phyloP scores from a whole-genome alignment of 2,329 filamentous ascomycete genomes.

The Cordyceps militaris region DNA sequence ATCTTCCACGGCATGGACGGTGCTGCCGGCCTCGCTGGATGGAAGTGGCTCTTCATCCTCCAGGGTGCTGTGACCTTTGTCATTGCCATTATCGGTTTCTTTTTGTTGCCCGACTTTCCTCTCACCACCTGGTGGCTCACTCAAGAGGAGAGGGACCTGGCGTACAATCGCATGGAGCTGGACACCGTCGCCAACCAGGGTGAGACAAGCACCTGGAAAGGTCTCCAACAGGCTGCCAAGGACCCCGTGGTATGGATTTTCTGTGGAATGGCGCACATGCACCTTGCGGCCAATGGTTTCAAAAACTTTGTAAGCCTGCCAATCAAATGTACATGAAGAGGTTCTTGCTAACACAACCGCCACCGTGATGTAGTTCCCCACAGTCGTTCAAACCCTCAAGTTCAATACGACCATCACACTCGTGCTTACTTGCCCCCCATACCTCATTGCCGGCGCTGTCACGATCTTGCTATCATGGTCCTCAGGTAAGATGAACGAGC shows the following conservation, averaged over 20 bases:
- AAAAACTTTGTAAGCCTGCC: slow-evolving; percentile 29
- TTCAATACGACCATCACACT: slow-evolving; percentile 41
- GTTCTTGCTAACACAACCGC: background rate
- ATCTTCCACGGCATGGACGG: slow-evolving; percentile 41
- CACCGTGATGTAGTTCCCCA: slow-evolving; percentile 23
- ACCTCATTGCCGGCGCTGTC: slow-evolving; percentile 24
- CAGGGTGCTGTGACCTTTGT: slow-evolving; percentile 41
- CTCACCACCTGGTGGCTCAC: slow-evolving; percentile 36
- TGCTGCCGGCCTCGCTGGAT: slow-evolving; percentile 48
- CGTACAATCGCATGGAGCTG: slow-evolving; percentile 26
- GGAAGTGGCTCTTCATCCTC: slow-evolving; percentile 61
- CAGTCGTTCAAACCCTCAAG: slow-evolving; percentile 39
- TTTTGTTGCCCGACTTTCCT: slow-evolving; percentile 25
- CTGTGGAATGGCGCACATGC: slow-evolving; percentile 43
- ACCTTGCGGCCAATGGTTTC: slow-evolving; percentile 39
- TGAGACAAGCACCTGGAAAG: slow-evolving; percentile 18
- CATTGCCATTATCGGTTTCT: slow-evolving; percentile 17
- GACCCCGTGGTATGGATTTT: slow-evolving; percentile 40
- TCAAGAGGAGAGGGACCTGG: slow-evolving; percentile 35
- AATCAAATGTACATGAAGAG: background rate
- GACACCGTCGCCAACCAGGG: slow-evolving; percentile 21
- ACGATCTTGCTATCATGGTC: slow-evolving; percentile 20
- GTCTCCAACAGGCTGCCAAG: slow-evolving; percentile 28
- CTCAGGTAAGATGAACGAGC: slow-evolving; percentile 35
- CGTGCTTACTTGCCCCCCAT: slow-evolving; percentile 36